phyloP scores from a whole-genome alignment of 78 protist genomes.

The slime mould (Dictyostelium discoideum) region DNA sequence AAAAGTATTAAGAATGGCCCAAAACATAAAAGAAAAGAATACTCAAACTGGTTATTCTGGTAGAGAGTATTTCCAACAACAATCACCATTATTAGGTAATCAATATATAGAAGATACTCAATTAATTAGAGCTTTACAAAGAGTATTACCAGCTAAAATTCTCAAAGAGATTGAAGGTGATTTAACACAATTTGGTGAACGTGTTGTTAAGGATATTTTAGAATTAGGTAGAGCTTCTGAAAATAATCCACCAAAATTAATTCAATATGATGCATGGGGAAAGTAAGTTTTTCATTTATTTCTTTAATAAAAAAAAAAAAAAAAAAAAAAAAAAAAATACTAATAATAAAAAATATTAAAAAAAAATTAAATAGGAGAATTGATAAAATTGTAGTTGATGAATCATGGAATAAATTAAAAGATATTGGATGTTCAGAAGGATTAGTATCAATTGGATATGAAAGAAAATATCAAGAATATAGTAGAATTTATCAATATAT shows the following conservation, averaged over 20 bases:
- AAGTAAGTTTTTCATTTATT: constrained; percentile 5
- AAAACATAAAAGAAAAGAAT: neutral
- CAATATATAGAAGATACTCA: constrained; percentile 60
- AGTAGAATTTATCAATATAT: constrained; percentile 77
- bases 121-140: constrained; percentile 7
- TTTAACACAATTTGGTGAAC: constrained; percentile 56
- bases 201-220: constrained; percentile 68
- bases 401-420: constrained; percentile 78
- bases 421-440: constrained; percentile 80
- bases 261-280: constrained; percentile 78
- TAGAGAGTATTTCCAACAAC: constrained; percentile 69
- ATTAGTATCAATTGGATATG: constrained; percentile 77
- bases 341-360: too few species aligned
- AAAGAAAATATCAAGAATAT: constrained; percentile 47
- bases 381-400: constrained; percentile 71
- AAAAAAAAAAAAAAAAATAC: too few species aligned
- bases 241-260: constrained; percentile 71
- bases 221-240: constrained; percentile 62
- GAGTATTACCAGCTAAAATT: constrained; percentile 25
- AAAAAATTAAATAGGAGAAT: constrained; percentile 24
- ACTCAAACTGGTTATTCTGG: constrained; percentile 50
- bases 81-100: constrained; percentile 64
- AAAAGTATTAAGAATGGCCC: too few species aligned
- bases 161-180: constrained; percentile 18
- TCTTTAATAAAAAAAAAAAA: too few species aligned